Base-by-base conservation (phyloP, 345 rosid genomes). In the Garcia nutans region DNA sequence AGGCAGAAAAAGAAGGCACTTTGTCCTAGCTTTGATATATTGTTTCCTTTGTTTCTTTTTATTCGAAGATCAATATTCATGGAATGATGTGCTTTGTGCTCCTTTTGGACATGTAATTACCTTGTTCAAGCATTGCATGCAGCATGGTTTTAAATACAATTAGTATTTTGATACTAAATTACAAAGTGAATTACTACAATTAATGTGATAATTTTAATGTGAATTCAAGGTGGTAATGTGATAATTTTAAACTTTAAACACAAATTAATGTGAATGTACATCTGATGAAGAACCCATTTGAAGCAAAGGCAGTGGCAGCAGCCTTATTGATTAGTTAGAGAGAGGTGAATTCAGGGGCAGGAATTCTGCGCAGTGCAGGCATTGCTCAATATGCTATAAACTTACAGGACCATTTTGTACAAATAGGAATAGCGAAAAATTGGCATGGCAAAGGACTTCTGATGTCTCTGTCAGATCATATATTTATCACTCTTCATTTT, bases 401-500 rank as follows among this genome's bases (percentile, higher is more conserved):
- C 64, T 60, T 11, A 60, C 13, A 37, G 68, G 68, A 65, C 70
- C 70, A 65, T 42, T 42, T 65, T 37, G 70, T 65, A 65, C 69
- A 52, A 56, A 74, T 37, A n/a, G 69, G 70, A 63, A n/a, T 20
- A 22, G 50, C 70, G 7, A 64, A 65, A 65, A 55, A 65, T 54
- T 37, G 63, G 77, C 77, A 74, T 54, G 73, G 45, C 12, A 70
- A 69, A 22, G 10, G 70, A 45, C 12, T 47, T 47, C 12, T 79
- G 61, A 17, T 77, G 83, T 72, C 79, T 70, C 70, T 80, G 76
- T 81, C 84, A 41, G 69, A 56, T 26, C 10, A 64, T 70, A 44
- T 45, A 47, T 47, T 58, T 54, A 68, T 79, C 44, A 71, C 65
- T 74, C 37, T 73, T 57, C 47, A 71, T 78, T 78, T 74, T 73